Evolutionary conservation across 371 early-diverging fungal species (phyloP), one percentile per base, ranked within the genome.

Genomic region (Sporodiniella umbellata): DNA sequence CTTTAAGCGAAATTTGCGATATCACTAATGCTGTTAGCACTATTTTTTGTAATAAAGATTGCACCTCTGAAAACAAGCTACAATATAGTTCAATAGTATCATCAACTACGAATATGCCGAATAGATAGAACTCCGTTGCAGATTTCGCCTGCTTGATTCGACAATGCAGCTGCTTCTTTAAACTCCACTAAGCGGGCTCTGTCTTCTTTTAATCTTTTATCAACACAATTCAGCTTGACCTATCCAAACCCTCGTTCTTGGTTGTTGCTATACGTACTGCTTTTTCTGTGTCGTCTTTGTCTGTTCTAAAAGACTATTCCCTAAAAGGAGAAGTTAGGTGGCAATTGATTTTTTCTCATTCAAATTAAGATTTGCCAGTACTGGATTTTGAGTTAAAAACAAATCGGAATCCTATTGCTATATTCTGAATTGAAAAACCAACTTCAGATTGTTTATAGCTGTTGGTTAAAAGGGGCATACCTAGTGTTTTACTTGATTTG

Each of bases 361-460:
- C 40, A 39, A 49, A 49, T 6, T 11, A 11, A 49, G 49, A n/a
- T 40, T 31, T 49, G 40, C 49, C 49, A 49, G 18, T 21, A n/a
- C 28, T 40, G 4, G 49, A 49, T 45, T 22, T 49, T 19, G 49
- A 49, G 40, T 49, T 40, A 18, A 49, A 49, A 19, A 49, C 18
- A 28, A 49, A 49, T 49, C 49, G 28, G 11, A 49, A 49, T 2
- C 28, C 15, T 14, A 45, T 49, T 49, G 49, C 38, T 49, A 49
- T 40, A 40, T 49, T 49, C 40, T 49, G 49, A 38, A 49, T 17
- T 49, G 49, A 49, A 49, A 39, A 49, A 18, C 40, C 49, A 40
- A 40, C 40, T 15, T 49, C 49, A 40, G 49, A 49, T 40, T 49
- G 49, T 25, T 49, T 49, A 26, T 49, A 39, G 40, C 39, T 49